A percentile compares a stretch with the other conserved stretches of the same genome.
These are phyloP conservation scores for Boletus subcaerulescens DNA, from an alignment of 768 basidiomycete genomes.

Conservation along the genomic window DNA sequence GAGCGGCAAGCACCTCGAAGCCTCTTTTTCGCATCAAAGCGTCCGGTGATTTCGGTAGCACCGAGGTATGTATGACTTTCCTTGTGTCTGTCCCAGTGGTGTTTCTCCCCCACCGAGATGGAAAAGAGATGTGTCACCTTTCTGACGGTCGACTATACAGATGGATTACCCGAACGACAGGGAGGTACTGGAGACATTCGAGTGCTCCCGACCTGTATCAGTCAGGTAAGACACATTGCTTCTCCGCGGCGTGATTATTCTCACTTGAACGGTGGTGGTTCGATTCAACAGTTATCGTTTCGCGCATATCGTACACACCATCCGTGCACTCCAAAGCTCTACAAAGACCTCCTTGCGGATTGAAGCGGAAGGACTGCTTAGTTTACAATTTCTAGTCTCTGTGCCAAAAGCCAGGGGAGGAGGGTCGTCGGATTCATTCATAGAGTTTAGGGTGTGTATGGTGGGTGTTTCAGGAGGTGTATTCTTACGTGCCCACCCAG, in stretches of 20 bases:
- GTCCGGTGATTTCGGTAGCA: conserved; percentile 77
- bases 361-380: conserved; percentile 76
- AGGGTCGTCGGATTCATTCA: conserved; percentile 60
- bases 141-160: conserved; percentile 37
- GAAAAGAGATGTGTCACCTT: neutral
- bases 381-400: conserved; percentile 88
- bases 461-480: neutral
- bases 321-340: conserved; percentile 76
- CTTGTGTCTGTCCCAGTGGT: neutral
- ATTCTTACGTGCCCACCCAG: conserved; percentile 17
- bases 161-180: conserved; percentile 96
- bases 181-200: conserved; percentile 88
- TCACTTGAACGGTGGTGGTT: neutral
- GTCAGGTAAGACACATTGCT: conserved; percentile 56
- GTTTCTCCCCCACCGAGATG: neutral
- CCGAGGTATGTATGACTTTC: conserved; percentile 53
- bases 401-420: conserved; percentile 37
- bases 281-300: conserved; percentile 67
- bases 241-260: neutral
- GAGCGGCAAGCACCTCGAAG: conserved; percentile 22
- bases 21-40: conserved; percentile 81
- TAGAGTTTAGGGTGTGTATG: conserved; percentile 79
- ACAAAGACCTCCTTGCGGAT: conserved; percentile 89
- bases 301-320: conserved; percentile 66
- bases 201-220: conserved; percentile 62